Percentiles rank a stretch among this genome's conserved stretches.
Evolutionary conservation across 306 rosid genomes (phyloP).

Genomic region (Lathyrus aphaca): DNA sequence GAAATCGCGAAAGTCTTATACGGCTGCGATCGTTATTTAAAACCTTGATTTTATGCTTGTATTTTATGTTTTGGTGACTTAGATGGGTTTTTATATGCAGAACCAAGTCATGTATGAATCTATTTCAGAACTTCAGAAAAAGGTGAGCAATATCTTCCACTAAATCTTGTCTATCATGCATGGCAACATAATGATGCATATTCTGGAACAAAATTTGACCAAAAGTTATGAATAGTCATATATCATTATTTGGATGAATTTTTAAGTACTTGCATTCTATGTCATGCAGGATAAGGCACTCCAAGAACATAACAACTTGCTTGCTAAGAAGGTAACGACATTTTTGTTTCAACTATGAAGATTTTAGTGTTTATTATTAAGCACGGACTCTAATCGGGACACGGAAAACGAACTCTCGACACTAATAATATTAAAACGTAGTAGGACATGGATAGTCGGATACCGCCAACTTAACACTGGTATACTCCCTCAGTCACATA

Average conservation of each 20-base stretch:
- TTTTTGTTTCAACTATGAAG: neutral
- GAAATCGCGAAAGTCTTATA: too few relatives aligned
- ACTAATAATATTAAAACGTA: too few relatives aligned
- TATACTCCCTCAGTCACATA: too few relatives aligned
- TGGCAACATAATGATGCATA: neutral
- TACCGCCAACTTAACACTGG: too few relatives aligned
- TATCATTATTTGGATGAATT: neutral
- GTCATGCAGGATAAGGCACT: slow-evolving; percentile 69
- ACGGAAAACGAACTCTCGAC: too few relatives aligned
- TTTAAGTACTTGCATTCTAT: neutral
- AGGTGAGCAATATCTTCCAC: slow-evolving; percentile 45
- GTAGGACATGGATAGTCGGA: too few relatives aligned
- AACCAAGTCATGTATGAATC: slow-evolving; percentile 82
- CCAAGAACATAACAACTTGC: slow-evolving; percentile 69
- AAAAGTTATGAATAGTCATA: neutral
- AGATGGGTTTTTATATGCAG: slow-evolving; percentile 48
- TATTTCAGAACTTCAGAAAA: slow-evolving; percentile 80
- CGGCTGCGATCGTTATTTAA: too few relatives aligned
- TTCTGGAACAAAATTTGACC: neutral
- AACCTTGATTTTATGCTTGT: slow-evolving; percentile 3
- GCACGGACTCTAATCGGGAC: too few relatives aligned
- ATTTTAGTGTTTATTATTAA: neutral
- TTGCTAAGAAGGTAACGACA: slow-evolving; percentile 57
- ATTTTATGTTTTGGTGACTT: neutral
- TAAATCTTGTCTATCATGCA: neutral